Evolutionary conservation across 179 eudicot genomes (phyloP).

Genomic region (Silene vulgaris): DNA sequence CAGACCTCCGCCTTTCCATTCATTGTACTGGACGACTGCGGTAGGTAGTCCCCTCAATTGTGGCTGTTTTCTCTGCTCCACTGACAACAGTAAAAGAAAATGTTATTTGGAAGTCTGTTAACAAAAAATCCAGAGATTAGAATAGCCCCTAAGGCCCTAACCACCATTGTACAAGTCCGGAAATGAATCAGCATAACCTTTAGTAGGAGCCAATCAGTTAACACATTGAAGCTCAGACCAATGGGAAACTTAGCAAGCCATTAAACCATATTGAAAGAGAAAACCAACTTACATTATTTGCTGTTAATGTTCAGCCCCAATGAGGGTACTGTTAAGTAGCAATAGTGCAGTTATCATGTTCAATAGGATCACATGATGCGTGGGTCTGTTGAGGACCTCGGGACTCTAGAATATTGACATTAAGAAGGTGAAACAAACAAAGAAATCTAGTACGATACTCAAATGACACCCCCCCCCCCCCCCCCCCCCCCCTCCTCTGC

Average conservation of each 20-base stretch:
- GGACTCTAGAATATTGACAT: too few relatives aligned
- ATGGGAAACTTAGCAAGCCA: background rate
- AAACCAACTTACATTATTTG: too few relatives aligned
- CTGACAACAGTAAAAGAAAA: constrained; percentile 29
- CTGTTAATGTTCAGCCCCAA: background rate
- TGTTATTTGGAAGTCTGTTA: background rate
- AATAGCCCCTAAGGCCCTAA: too few relatives aligned
- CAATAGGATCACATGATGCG: too few relatives aligned
- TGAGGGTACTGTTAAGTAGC: background rate
- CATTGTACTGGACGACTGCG: constrained; percentile 91
- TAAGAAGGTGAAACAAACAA: too few relatives aligned
- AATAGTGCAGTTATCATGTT: too few relatives aligned
- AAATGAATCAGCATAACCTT: background rate
- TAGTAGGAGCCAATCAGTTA: background rate
- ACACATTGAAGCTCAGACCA: background rate
- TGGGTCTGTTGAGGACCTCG: too few relatives aligned
- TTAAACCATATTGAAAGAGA: background rate
- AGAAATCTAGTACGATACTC: too few relatives aligned
- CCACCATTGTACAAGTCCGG: background rate
- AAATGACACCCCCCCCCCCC: too few relatives aligned
- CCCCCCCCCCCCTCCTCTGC: too few relatives aligned
- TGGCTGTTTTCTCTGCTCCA: constrained; percentile 83
- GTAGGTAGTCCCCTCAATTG: constrained; percentile 75
- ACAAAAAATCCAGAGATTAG: background rate
- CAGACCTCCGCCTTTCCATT: constrained; percentile 94